phyloP scores from a whole-genome alignment of 2,329 filamentous ascomycete genomes.

The Scorias spongiosa region DNA sequence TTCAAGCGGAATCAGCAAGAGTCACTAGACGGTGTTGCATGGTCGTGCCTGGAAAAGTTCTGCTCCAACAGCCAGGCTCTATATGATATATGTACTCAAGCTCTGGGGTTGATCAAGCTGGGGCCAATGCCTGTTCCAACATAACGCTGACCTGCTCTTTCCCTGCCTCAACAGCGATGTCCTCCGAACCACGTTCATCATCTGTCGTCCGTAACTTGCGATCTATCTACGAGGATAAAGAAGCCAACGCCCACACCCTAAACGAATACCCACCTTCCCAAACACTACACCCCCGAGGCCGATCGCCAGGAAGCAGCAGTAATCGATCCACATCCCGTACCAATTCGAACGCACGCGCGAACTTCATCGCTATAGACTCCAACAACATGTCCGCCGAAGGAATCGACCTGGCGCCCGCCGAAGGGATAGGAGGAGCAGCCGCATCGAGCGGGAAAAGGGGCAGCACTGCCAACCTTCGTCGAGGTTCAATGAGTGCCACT shows the following conservation, averaged over 20 bases:
- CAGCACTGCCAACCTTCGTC: slow-evolving; percentile 7
- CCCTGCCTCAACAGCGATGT: slow-evolving; percentile 27
- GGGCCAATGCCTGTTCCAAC: not conserved
- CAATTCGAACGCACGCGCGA: slow-evolving; percentile 31
- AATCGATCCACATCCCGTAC: slow-evolving; percentile 14
- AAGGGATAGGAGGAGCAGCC: slow-evolving; percentile 1
- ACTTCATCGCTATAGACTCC: slow-evolving; percentile 31
- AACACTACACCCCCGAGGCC: slow-evolving; percentile 27
- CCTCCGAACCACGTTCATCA: slow-evolving; percentile 19
- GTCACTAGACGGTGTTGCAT: not conserved
- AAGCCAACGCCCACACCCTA: slow-evolving; percentile 14
- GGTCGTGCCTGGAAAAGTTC: not conserved
- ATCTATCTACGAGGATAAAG: slow-evolving; percentile 34
- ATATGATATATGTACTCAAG: not conserved
- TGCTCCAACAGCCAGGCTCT: not conserved
- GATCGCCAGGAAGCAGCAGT: slow-evolving; percentile 22
- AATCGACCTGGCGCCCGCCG: slow-evolving; percentile 2
- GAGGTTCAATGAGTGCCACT: slow-evolving; percentile 4
- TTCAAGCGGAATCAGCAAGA: not conserved
- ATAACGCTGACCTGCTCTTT: not conserved
- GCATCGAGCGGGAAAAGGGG: slow-evolving; percentile 1
- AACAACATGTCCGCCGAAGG: slow-evolving; percentile 12
- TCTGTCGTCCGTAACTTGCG: slow-evolving; percentile 33
- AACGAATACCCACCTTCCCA: slow-evolving; percentile 6
- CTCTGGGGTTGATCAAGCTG: no score